phyloP scores from a whole-genome alignment of 1,284 basidiomycete genomes.

The Coriolopsis trogii region DNA sequence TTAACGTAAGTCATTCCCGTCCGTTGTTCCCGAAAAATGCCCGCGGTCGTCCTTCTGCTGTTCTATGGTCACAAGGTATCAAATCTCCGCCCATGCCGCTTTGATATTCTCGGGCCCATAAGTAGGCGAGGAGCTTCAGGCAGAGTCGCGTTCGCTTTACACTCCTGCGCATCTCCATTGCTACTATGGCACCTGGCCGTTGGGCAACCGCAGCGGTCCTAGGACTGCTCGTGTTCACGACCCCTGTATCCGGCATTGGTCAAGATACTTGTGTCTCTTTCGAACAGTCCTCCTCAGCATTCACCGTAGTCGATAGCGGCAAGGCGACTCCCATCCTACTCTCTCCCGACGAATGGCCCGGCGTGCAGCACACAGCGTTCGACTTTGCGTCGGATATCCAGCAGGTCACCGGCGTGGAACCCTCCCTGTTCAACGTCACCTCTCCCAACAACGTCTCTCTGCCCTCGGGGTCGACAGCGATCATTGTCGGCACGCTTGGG shows the following conservation, averaged over 20 bases:
- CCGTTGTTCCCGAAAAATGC: constrained; percentile 6
- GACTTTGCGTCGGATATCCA: constrained; percentile 67
- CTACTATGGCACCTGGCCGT: neutral
- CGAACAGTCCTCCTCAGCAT: constrained; percentile 34
- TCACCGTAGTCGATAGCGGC: constrained; percentile 46
- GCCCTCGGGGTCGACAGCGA: constrained; percentile 39
- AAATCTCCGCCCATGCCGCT: neutral
- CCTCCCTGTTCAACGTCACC: constrained; percentile 51
- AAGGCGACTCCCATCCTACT: constrained; percentile 53
- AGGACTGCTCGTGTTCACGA: constrained; percentile 3
- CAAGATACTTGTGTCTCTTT: constrained; percentile 38
- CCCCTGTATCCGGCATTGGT: constrained; percentile 34
- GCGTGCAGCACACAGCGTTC: constrained; percentile 62
- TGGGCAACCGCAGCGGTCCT: constrained; percentile 1
- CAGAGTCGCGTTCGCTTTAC: neutral
- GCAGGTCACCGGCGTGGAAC: constrained; percentile 57
- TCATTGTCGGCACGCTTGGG: constrained; percentile 70
- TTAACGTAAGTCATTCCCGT: constrained; percentile 12
- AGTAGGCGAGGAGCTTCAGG: neutral
- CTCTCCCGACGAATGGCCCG: constrained; percentile 62
- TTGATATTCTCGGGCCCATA: neutral
- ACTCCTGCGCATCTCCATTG: neutral
- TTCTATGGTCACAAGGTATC: constrained; percentile 6
- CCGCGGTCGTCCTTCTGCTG: constrained; percentile 1
- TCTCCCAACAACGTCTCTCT: constrained; percentile 16